Percentiles rank a stretch among this genome's conserved stretches.
Evolutionary conservation across 257 asterid species (phyloP).

Genomic region (Capsicum baccatum): DNA sequence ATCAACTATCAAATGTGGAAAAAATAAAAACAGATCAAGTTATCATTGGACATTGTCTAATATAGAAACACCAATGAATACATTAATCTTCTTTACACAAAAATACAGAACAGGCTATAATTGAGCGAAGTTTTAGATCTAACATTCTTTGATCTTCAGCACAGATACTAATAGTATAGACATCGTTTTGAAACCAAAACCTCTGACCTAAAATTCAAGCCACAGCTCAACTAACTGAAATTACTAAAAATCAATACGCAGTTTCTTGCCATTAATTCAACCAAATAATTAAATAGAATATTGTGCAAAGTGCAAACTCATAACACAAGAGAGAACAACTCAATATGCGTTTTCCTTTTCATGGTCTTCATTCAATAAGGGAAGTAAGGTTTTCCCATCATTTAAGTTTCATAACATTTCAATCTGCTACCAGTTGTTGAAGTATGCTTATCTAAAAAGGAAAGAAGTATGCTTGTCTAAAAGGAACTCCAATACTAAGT

Average conservation of each 20-base stretch:
- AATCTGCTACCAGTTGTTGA: constrained; percentile 1
- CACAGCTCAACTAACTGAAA: not conserved
- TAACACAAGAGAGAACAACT: not conserved
- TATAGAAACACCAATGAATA: not conserved
- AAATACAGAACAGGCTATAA: not conserved
- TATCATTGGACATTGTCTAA: not conserved
- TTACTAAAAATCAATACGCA: constrained; percentile 1
- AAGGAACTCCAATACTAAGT: constrained; percentile 2
- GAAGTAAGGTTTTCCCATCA: not conserved
- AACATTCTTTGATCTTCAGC: constrained; percentile 1
- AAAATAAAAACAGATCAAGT: constrained; percentile 10
- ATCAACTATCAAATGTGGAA: not conserved
- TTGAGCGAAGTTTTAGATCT: not conserved
- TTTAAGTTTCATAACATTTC: constrained; percentile 2
- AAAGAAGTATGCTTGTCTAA: constrained; percentile 9
- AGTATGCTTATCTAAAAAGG: constrained; percentile 10
- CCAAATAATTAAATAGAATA: not conserved
- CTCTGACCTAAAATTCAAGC: not conserved
- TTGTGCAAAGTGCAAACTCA: not conserved
- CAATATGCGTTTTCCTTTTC: not conserved
- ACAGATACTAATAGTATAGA: not conserved
- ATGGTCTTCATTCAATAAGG: not conserved
- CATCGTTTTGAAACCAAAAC: constrained; percentile 15
- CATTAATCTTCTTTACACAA: not conserved
- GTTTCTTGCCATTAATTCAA: constrained; percentile 8